A percentile compares a stretch with the other conserved stretches of the same genome.
Evolutionary conservation across 805 yeast species (phyloP).

Genomic region (Nakazawaea anatomiae): DNA sequence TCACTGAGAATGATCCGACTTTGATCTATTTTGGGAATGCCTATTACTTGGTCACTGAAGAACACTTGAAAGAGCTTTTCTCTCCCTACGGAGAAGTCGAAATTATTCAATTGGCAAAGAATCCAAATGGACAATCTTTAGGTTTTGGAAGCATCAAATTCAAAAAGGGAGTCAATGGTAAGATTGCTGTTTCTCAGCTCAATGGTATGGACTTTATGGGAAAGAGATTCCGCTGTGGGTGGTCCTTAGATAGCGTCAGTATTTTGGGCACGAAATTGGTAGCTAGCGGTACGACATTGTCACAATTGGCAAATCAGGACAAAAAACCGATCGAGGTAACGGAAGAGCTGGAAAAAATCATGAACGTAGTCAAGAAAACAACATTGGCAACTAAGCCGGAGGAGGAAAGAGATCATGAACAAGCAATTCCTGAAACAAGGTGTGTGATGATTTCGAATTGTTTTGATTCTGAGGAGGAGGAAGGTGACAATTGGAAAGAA

Average conservation of each 20-base stretch:
- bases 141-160: not conserved
- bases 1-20: not conserved
- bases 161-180: not conserved
- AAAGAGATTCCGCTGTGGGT: not conserved
- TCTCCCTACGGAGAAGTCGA: not conserved
- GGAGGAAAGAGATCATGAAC: not conserved
- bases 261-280: not conserved
- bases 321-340: not conserved
- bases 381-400: not conserved
- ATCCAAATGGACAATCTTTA: not conserved
- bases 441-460: not conserved
- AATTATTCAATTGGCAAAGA: not conserved
- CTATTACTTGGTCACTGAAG: not conserved
- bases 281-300: not conserved
- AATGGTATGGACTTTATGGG: not conserved
- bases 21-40: not conserved
- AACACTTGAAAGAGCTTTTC: not conserved
- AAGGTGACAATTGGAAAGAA: not conserved
- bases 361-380: not conserved
- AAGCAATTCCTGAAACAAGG: not conserved
- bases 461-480: not conserved
- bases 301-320: not conserved
- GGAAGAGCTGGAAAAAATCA: not conserved
- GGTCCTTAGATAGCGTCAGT: slow-evolving; percentile 1
- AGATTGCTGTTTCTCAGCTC: not conserved